Evolutionary conservation across 179 eudicot species (phyloP).

Genomic region (Beta lomatogona): DNA sequence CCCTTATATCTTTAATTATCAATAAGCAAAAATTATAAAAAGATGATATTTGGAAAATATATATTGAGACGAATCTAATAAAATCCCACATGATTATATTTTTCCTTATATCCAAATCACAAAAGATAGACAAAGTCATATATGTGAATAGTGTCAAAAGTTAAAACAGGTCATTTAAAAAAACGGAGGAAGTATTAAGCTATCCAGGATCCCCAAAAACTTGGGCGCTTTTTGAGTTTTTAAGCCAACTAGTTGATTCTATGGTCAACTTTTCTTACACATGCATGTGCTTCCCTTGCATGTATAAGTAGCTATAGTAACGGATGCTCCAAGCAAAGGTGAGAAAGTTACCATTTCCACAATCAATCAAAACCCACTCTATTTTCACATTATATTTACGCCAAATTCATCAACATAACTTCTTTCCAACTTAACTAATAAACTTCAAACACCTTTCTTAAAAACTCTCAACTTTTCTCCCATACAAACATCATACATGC

Average conservation of each 20-base stretch:
- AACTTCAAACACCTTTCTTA: not conserved
- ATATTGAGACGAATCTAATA: too few relatives aligned
- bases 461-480: not conserved
- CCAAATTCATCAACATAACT: not conserved
- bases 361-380: conserved; percentile 15
- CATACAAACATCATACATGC: not conserved
- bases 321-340: conserved; percentile 30
- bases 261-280: conserved; percentile 2
- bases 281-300: not conserved
- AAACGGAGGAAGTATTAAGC: too few relatives aligned
- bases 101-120: too few relatives aligned
- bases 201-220: too few relatives aligned
- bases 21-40: too few relatives aligned
- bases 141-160: too few relatives aligned
- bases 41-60: too few relatives aligned
- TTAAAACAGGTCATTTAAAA: too few relatives aligned
- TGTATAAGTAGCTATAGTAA: not conserved
- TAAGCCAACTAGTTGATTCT: not conserved
- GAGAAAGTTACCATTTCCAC: conserved; percentile 16
- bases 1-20: too few relatives aligned
- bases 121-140: too few relatives aligned
- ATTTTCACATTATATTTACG: not conserved
- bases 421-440: not conserved
- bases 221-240: too few relatives aligned
- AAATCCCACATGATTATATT: too few relatives aligned